phyloP scores from a whole-genome alignment of 1,284 basidiomycete species.

The Chalciporus sp. region DNA sequence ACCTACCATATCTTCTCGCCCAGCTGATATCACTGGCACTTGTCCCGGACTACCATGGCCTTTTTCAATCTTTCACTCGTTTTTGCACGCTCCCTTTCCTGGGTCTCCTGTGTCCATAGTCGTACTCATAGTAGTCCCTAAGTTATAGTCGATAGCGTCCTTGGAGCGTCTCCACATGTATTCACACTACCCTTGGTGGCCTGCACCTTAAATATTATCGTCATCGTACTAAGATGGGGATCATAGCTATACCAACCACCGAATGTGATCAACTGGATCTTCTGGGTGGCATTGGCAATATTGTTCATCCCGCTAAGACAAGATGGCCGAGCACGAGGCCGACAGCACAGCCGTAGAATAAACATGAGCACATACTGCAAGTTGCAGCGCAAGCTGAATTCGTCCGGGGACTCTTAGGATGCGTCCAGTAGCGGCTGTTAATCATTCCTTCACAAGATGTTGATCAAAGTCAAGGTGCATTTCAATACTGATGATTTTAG shows the following conservation, averaged over 20 bases:
- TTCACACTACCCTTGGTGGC: constrained; percentile 7
- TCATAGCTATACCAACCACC: too few species aligned
- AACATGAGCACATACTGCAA: too few species aligned
- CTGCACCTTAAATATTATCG: constrained; percentile 7
- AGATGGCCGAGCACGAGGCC: too few species aligned
- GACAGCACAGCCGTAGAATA: too few species aligned
- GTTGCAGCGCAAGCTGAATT: too few species aligned
- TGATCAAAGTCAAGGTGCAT: constrained; percentile 14
- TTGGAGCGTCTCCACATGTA: not conserved
- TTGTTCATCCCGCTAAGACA: too few species aligned
- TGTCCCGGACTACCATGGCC: not conserved
- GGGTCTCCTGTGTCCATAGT: not conserved
- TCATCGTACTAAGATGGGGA: not conserved
- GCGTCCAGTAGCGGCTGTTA: too few species aligned
- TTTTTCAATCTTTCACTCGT: not conserved
- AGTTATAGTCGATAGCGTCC: constrained; percentile 21
- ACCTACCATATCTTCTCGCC: not conserved
- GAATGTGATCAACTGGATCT: too few species aligned
- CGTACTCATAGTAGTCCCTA: constrained; percentile 12
- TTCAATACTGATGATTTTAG: not conserved
- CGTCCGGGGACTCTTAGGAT: too few species aligned
- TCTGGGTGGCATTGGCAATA: too few species aligned
- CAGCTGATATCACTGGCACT: not conserved
- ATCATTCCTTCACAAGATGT: constrained; percentile 2
- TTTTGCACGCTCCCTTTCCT: constrained; percentile 11